Evolutionary conservation across 257 asterid species (phyloP).

Genomic region (Solanum virginianum): DNA sequence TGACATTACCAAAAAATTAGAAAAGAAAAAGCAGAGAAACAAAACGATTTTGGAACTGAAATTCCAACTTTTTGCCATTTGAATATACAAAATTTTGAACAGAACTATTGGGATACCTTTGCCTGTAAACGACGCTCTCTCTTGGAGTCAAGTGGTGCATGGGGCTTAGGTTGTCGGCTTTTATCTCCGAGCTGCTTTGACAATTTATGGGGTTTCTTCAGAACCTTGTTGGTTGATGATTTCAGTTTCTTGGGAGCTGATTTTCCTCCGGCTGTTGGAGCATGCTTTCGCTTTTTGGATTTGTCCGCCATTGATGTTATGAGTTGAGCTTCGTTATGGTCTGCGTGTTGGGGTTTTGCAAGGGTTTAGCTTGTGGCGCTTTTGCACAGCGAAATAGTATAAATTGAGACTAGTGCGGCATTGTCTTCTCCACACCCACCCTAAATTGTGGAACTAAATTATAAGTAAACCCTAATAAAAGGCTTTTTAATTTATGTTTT

Average conservation of each 20-base stretch:
- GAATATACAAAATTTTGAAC: neutral
- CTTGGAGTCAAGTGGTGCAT: conserved; percentile 25
- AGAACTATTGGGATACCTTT: conserved; percentile 35
- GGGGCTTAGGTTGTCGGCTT: conserved; percentile 9
- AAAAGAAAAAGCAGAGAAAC: neutral
- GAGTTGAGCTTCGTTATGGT: neutral
- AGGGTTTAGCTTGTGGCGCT: conserved; percentile 1
- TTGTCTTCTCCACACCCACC: neutral
- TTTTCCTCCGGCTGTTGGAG: conserved; percentile 21
- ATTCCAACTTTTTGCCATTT: neutral
- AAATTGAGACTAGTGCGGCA: neutral
- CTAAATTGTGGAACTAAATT: too few species aligned
- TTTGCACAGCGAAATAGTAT: neutral
- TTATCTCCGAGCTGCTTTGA: neutral
- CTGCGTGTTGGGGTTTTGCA: neutral
- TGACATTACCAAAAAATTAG: neutral
- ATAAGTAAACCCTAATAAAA: neutral
- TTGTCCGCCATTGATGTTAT: conserved; percentile 47
- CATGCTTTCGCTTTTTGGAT: conserved; percentile 52
- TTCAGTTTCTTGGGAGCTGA: conserved; percentile 8
- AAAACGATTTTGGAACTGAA: neutral
- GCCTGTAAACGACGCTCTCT: conserved; percentile 45
- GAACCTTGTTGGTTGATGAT: conserved; percentile 13
- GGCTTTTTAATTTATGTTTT: neutral
- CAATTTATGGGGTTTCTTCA: conserved; percentile 24